Base-by-base conservation (phyloP, 2,329 filamentous ascomycete species). In the Cladosporium austrohemisphaericum region DNA sequence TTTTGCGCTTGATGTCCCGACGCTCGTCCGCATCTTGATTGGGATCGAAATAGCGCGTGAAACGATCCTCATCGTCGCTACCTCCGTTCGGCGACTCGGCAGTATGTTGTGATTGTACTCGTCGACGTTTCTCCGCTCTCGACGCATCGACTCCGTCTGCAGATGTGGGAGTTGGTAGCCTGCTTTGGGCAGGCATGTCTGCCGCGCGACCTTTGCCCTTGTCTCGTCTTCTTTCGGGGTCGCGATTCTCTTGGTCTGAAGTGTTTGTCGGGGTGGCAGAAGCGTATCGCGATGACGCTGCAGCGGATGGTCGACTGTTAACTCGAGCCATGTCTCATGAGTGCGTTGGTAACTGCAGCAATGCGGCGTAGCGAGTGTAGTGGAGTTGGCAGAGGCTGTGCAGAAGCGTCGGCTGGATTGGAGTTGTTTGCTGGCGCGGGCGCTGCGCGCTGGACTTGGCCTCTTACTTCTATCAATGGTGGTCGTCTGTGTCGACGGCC, bases 21-120 rank as follows among this genome's bases (percentile, higher is more conserved):
- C 89, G 81, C 67, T 90, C 80, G 35, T 85, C 80, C 10, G 85
- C 74, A 50, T 88, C 77, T 64, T 96, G 92, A 53, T 94, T 84
- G 0, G 90, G 91, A 62, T 96, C 86, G 67, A 91, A 95, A 55
- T 70, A 79, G 49, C 70, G 55, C 19, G 53, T 65, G 54, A 61
- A 64, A 22, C 54, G 56, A 23, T 52, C 61, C 22, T 65, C 62
- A 7, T 67, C 58, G n/a, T 59, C 59, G 16, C 58, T 62, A 3
- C 62, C 58, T 9, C 60, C 59, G 1, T 52, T 18, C 28, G 45
- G 3, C 1, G 54, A 33, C 4, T 29, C 53, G 25, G 38, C 26
- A 16, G 45, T 29, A 11, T 22, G 16, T 10, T 18, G 23, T n/a
- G 14, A 14, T 14, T 36, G 52, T 8, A 49, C 53, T 25, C 57